Conservation (phyloP, 805 yeast species). For the Aciculoconidium aculeatum region DNA sequence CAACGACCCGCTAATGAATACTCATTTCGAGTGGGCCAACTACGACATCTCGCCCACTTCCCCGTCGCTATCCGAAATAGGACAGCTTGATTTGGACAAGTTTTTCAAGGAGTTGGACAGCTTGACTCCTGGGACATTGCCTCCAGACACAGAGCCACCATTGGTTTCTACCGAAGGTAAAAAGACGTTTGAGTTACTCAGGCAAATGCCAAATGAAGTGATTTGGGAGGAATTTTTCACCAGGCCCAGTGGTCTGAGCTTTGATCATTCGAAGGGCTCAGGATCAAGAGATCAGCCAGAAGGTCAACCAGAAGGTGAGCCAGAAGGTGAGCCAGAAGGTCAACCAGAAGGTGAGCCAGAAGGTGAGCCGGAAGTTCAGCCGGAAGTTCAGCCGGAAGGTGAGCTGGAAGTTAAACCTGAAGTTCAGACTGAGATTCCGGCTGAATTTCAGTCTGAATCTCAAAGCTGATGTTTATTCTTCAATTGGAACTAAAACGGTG, state of each 20-base stretch:
- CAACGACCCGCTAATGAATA: not conserved
- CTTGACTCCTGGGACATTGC: conserved; percentile 17
- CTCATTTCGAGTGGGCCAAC: not conserved
- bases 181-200: conserved; percentile 53
- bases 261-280: not conserved
- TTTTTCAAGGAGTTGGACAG: conserved; percentile 47
- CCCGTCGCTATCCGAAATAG: not conserved
- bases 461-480: no score
- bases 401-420: no score
- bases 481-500: no score
- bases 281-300: not conserved
- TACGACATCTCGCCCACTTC: conserved; percentile 1
- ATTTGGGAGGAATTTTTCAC: conserved; percentile 66
- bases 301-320: no score
- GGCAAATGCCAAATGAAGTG: conserved; percentile 57
- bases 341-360: no score
- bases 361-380: no score
- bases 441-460: no score
- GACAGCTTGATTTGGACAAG: conserved; percentile 25
- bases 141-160: no score
- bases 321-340: no score
- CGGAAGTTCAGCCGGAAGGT: no score
- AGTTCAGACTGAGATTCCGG: no score
- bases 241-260: not conserved
- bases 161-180: conserved; percentile 56